Conservation (phyloP, 129 eudicot genomes). For the Kitagawia praeruptora region DNA sequence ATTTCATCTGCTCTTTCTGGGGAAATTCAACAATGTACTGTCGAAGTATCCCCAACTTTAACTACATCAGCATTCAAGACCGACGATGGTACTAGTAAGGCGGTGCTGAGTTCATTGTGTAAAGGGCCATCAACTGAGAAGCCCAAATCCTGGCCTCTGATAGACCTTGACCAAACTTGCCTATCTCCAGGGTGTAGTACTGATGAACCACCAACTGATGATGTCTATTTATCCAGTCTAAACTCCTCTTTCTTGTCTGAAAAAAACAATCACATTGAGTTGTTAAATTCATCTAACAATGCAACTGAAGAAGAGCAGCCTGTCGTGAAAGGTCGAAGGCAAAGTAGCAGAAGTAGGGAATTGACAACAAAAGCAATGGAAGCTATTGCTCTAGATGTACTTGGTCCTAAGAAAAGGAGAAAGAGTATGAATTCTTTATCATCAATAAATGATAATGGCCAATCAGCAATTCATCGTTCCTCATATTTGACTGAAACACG, state of each 20-base stretch:
- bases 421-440: conserved; percentile 8
- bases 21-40: not conserved
- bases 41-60: not conserved
- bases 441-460: conserved; percentile 9
- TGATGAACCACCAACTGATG: conserved; percentile 1
- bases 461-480: not conserved
- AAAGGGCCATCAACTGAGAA: not conserved
- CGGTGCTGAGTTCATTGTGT: not conserved
- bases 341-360: conserved; percentile 42
- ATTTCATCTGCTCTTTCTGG: not conserved
- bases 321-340: conserved; percentile 29
- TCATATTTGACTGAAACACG: conserved; percentile 2
- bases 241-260: conserved; percentile 2
- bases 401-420: conserved; percentile 23
- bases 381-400: conserved; percentile 30
- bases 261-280: conserved; percentile 1
- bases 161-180: conserved; percentile 35
- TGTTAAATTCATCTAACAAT: not conserved
- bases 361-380: conserved; percentile 40
- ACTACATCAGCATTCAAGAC: not conserved
- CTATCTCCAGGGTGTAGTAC: conserved; percentile 11
- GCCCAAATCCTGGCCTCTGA: not conserved
- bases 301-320: conserved; percentile 10
- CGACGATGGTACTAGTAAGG: conserved; percentile 4
- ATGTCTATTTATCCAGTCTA: not conserved